These are phyloP conservation scores for Cyclotella choctawhatcheeana DNA, from an alignment of 108 stramenopile genomes.

Conservation along the genomic window DNA sequence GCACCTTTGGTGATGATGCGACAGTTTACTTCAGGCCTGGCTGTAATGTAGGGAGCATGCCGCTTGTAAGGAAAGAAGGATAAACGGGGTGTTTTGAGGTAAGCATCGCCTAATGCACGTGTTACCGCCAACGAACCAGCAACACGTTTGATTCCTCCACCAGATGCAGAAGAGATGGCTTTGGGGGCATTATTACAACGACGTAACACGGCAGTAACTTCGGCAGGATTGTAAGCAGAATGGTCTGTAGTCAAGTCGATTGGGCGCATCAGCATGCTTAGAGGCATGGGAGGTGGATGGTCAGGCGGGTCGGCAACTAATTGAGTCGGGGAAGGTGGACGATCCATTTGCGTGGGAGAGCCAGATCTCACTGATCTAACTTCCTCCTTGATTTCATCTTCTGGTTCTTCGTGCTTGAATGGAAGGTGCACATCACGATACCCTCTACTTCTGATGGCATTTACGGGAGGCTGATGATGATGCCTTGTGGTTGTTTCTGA, in stretches of 20 bases:
- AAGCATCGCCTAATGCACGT: constrained; percentile 85
- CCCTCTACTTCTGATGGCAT: constrained; percentile 2
- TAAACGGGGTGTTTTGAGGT: constrained; percentile 81
- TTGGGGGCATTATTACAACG: constrained; percentile 87
- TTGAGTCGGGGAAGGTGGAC: constrained; percentile 52
- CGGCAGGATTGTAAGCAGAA: constrained; percentile 84
- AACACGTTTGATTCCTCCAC: constrained; percentile 88
- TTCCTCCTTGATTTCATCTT: constrained; percentile 41
- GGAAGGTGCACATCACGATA: constrained; percentile 17
- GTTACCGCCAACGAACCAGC: constrained; percentile 88
- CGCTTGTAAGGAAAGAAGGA: constrained; percentile 85
- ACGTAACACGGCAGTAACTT: constrained; percentile 77
- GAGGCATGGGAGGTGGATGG: constrained; percentile 61
- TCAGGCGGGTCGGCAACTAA: constrained; percentile 53
- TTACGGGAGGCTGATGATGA: constrained; percentile 14
- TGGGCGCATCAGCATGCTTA: constrained; percentile 59
- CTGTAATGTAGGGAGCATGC: constrained; percentile 87
- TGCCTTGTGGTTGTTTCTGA: constrained; percentile 41
- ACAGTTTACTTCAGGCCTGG: constrained; percentile 85
- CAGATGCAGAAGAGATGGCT: constrained; percentile 74
- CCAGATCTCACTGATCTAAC: constrained; percentile 42
- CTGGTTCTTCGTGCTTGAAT: constrained; percentile 37
- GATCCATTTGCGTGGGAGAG: constrained; percentile 52
- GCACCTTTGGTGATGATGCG: constrained; percentile 66
- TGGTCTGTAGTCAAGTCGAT: constrained; percentile 90